Conservation (phyloP, 305 asterid genomes). For the Fraxinus angustifolia region DNA sequence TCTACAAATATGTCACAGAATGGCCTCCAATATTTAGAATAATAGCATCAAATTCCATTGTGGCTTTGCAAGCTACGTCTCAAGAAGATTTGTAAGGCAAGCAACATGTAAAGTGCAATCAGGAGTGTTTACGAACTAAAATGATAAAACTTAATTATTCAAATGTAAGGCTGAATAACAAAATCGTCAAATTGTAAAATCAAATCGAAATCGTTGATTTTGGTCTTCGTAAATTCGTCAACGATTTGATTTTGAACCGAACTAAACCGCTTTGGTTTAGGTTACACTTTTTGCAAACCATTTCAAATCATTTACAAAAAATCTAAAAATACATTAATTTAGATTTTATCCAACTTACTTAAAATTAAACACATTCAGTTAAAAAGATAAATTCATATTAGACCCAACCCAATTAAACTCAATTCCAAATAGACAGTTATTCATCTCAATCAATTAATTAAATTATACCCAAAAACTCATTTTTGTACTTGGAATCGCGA, state of each 20-base stretch:
- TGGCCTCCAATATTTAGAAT: background rate
- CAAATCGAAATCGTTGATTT: background rate
- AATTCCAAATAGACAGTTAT: background rate
- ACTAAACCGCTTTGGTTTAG: background rate
- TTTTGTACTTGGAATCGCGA: background rate
- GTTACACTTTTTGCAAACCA: background rate
- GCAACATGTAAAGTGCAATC: too few relatives aligned
- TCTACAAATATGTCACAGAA: background rate
- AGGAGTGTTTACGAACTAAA: background rate
- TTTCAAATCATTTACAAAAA: background rate
- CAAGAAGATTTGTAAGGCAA: background rate
- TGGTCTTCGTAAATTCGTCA: background rate
- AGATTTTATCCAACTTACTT: background rate
- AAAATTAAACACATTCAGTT: too few relatives aligned
- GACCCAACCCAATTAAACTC: background rate
- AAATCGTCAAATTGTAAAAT: background rate
- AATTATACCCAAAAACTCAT: background rate
- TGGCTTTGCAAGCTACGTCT: background rate
- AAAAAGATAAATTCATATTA: background rate
- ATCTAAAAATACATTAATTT: too few relatives aligned
- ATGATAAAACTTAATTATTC: background rate
- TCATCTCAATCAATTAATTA: background rate
- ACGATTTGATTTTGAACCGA: background rate
- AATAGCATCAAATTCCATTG: background rate
- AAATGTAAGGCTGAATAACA: background rate